Conservation (phyloP, 768 basidiomycete genomes). For the Hydnum rufescens region DNA sequence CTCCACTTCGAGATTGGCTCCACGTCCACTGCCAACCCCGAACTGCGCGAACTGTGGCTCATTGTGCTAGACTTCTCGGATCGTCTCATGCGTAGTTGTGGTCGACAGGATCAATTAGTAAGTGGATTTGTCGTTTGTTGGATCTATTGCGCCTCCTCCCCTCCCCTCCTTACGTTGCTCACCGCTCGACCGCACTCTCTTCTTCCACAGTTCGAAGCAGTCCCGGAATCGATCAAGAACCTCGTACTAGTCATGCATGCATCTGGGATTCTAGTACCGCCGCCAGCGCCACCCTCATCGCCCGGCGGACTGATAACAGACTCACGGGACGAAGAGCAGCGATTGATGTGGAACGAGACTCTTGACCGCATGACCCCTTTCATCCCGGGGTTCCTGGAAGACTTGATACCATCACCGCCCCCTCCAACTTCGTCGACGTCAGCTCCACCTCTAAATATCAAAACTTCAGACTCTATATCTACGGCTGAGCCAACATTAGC, state of each 20-base stretch:
- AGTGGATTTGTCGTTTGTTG: slow-evolving; percentile 17
- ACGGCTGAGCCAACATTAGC: too few species aligned
- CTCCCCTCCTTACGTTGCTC: neutral
- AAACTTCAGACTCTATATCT: too few species aligned
- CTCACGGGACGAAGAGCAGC: slow-evolving; percentile 36
- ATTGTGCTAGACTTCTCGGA: slow-evolving; percentile 78
- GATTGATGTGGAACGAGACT: slow-evolving; percentile 66
- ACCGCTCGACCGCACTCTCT: neutral
- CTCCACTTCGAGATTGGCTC: slow-evolving; percentile 47
- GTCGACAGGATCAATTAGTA: slow-evolving; percentile 62
- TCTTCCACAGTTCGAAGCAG: slow-evolving; percentile 62
- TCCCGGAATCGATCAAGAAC: slow-evolving; percentile 93
- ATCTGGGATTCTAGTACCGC: slow-evolving; percentile 60
- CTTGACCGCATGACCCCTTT: slow-evolving; percentile 77
- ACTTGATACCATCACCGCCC: slow-evolving; percentile 28
- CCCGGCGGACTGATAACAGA: too few species aligned
- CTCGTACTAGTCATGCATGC: slow-evolving; percentile 93
- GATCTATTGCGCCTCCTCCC: neutral
- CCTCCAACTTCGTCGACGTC: too few species aligned
- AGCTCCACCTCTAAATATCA: too few species aligned
- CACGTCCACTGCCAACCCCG: slow-evolving; percentile 14
- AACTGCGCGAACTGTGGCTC: slow-evolving; percentile 67
- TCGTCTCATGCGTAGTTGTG: slow-evolving; percentile 69
- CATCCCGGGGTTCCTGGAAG: slow-evolving; percentile 71
- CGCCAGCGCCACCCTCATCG: slow-evolving; percentile 14